phyloP scores from a whole-genome alignment of 78 protist genomes.

The Dictyostelium purpureum region DNA sequence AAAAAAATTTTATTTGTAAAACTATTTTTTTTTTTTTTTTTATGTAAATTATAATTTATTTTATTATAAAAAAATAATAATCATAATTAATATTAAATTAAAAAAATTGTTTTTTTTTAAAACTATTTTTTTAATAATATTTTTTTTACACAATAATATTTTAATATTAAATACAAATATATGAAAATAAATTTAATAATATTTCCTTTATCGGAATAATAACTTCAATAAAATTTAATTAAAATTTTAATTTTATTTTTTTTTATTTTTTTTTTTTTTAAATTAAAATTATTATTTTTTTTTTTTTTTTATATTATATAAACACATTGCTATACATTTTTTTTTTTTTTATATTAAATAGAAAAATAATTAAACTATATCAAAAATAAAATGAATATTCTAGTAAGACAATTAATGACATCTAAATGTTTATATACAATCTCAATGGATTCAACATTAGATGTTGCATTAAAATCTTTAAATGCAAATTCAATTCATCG shows the following conservation, averaged over 20 bases:
- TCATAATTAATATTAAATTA: too few species aligned
- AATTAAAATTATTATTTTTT: not conserved
- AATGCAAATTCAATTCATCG: slow-evolving; percentile 52
- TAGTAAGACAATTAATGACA: slow-evolving; percentile 58
- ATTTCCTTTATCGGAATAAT: not conserved
- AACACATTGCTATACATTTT: not conserved
- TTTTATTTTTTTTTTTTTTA: not conserved
- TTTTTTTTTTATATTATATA: too few species aligned
- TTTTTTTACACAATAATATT: not conserved
- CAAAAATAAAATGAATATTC: not conserved
- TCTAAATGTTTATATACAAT: slow-evolving; percentile 18
- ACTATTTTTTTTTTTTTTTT: too few species aligned
- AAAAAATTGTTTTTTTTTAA: not conserved
- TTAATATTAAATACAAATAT: not conserved
- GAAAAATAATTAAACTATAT: too few species aligned
- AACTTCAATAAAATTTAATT: not conserved
- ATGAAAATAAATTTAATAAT: not conserved
- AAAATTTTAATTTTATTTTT: not conserved
- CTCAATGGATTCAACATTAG: slow-evolving; percentile 25
- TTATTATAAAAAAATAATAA: too few species aligned
- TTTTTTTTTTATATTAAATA: not conserved
- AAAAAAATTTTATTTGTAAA: too few species aligned
- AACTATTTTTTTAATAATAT: too few species aligned
- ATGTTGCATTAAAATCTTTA: slow-evolving; percentile 30
- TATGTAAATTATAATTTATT: too few species aligned